A percentile compares a stretch with the other conserved stretches of the same genome.
Conservation (phyloP, 148 eudicot genomes). For the Vaccinium corymbosum region DNA sequence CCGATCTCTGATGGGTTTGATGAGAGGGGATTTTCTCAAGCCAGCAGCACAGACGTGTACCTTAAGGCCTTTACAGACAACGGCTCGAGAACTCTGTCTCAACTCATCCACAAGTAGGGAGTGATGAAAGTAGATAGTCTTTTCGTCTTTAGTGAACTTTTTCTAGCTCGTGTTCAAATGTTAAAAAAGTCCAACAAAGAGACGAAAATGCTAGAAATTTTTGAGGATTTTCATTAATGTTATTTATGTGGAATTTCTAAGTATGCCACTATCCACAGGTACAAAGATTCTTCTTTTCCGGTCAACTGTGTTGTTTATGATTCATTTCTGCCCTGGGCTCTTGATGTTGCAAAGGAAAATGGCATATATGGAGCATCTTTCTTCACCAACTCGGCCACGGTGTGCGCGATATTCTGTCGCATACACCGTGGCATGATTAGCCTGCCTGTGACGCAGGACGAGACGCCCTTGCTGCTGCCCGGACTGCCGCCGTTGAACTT, state of each 20-base stretch:
- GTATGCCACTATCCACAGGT: background rate
- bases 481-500: conserved; percentile 37
- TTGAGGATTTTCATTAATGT: background rate
- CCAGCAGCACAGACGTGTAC: conserved; percentile 26
- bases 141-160: background rate
- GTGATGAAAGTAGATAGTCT: background rate
- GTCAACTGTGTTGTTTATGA: conserved; percentile 53
- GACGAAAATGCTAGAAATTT: background rate
- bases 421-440: conserved; percentile 32
- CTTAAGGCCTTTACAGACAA: conserved; percentile 34
- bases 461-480: conserved; percentile 28
- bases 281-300: conserved; percentile 25
- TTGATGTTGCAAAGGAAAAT: conserved; percentile 53
- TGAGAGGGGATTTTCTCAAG: conserved; percentile 20
- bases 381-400: conserved; percentile 59
- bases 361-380: conserved; percentile 49
- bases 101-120: conserved; percentile 24
- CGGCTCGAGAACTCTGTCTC: conserved; percentile 19
- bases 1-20: conserved; percentile 64
- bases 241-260: background rate
- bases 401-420: conserved; percentile 39
- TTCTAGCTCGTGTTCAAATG: background rate
- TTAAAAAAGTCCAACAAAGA: background rate
- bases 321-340: conserved; percentile 64
- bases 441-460: conserved; percentile 35